Evolutionary conservation across 345 rosid species (phyloP).

Genomic region (Psidium guajava): DNA sequence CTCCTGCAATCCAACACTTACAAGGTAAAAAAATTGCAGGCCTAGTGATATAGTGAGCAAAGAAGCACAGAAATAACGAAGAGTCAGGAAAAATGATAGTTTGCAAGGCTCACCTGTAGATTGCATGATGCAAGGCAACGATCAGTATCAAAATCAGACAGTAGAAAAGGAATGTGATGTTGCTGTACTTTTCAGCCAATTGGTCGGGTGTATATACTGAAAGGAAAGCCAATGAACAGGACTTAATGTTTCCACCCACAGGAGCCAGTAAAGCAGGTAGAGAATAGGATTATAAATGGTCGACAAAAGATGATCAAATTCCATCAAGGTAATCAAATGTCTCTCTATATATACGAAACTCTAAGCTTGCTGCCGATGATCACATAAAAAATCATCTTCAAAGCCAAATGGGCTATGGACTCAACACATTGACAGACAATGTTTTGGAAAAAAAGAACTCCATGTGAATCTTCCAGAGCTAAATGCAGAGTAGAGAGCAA

Average conservation of each 20-base stretch:
- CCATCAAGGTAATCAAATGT: not conserved
- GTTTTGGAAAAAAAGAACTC: not conserved
- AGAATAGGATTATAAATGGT: not conserved
- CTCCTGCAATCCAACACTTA: slow-evolving; percentile 34
- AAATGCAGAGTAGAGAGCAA: not conserved
- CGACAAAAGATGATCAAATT: not conserved
- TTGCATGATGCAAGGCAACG: slow-evolving; percentile 59
- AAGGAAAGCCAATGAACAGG: not conserved
- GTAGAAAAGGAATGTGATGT: slow-evolving; percentile 70
- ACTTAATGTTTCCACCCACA: not conserved
- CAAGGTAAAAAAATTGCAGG: not conserved
- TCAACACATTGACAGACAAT: not conserved
- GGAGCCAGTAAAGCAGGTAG: not conserved
- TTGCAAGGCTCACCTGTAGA: slow-evolving; percentile 51
- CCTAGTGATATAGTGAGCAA: not conserved
- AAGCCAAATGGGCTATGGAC: not conserved
- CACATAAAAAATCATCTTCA: not conserved
- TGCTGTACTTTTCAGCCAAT: slow-evolving; percentile 91
- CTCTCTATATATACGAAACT: not conserved
- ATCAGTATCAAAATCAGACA: slow-evolving; percentile 60
- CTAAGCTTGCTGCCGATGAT: not conserved
- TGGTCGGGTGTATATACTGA: slow-evolving; percentile 95
- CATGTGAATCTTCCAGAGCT: not conserved
- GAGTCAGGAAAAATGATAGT: not conserved
- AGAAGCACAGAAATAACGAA: not conserved